These are phyloP conservation scores for Crucibulum laeve DNA, from an alignment of 768 basidiomycete species.

Conservation along the genomic window DNA sequence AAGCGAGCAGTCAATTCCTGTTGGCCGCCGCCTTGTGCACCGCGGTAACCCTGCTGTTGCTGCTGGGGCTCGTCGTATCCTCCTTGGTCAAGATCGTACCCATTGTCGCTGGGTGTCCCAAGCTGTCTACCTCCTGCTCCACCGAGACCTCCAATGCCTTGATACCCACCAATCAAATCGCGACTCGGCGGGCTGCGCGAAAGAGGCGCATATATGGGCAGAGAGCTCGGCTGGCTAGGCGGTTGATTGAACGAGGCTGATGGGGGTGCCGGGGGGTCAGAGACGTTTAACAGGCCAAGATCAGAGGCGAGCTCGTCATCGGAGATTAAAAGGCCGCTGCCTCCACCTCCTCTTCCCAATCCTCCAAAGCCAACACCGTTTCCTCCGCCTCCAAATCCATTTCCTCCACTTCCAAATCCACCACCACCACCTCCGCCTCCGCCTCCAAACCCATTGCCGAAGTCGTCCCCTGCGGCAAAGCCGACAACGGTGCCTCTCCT, in stretches of 20 bases:
- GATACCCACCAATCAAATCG: constrained; percentile 51
- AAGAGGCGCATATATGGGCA: constrained; percentile 71
- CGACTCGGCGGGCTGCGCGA: constrained; percentile 58
- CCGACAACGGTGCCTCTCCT: constrained; percentile 62
- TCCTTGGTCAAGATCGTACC: constrained; percentile 22
- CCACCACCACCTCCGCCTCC: constrained; percentile 19
- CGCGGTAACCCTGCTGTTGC: too few species aligned
- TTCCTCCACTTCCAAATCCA: constrained; percentile 28
- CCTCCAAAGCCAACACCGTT: constrained; percentile 25
- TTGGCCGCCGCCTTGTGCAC: constrained; percentile 19
- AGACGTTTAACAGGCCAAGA: constrained; percentile 58
- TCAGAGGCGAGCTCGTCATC: constrained; percentile 81
- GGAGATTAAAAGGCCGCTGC: constrained; percentile 62
- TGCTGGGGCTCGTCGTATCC: too few species aligned
- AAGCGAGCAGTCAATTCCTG: constrained; percentile 51
- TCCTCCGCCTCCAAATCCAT: constrained; percentile 11
- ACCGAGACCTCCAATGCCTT: constrained; percentile 48
- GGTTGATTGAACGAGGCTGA: constrained; percentile 43
- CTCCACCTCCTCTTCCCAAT: constrained; percentile 29
- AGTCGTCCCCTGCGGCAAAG: constrained; percentile 60
- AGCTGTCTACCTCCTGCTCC: constrained; percentile 4
- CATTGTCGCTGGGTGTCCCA: constrained; percentile 33
- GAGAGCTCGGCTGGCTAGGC: constrained; percentile 67
- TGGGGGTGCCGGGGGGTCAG: constrained; percentile 32
- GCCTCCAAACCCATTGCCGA: constrained; percentile 21